Base-by-base conservation (phyloP, 495 filamentous ascomycete species). In the Penicillium canariense region DNA sequence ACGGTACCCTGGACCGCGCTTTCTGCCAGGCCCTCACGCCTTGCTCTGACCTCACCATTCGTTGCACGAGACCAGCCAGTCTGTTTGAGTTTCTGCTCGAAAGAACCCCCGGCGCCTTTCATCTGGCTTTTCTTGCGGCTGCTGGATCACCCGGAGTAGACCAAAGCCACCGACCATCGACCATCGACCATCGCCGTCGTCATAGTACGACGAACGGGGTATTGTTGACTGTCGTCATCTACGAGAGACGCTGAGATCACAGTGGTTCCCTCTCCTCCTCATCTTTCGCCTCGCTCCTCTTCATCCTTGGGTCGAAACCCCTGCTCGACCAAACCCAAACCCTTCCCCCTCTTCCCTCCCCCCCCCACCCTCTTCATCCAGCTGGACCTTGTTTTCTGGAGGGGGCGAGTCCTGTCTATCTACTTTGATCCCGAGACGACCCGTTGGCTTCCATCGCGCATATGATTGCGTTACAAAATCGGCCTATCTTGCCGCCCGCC, bases 401-500 rank as follows among this genome's bases (percentile, higher is more conserved):
- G 38, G 42, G 42, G 40, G 40, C 18, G 25, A 40, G 11, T n/a
- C 25, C 31, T 48, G 23, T 42, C 28, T 51, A 35, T 48, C 39
- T 35, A 58, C 35, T 35, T 28, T 42, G 6, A 48, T 52, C 43
- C 28, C 30, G 44, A 49, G 39, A 48, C 50, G 31, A 40, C 45
- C 50, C 39, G 42, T 30, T 25, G 11, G 28, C 35, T 34, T 54
- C 38, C 54, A 72, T 72, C 70, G 73, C 73, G 73, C 74, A 73
- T 77, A 78, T 78, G 75, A 74, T 78, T 74, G 69, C 74, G 71
- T 71, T 75, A 78, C 73, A 69, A 70, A 72, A 74, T 59, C 73
- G 67, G 60, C 63, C 68, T 63, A 70, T 74, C 63, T 64, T 73
- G 65, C 73, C 72, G 64, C 66, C 83, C 81, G 84, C 73, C 84